Evolutionary conservation across 1,139 yeast species (phyloP).

Genomic region (Candida sp.): DNA sequence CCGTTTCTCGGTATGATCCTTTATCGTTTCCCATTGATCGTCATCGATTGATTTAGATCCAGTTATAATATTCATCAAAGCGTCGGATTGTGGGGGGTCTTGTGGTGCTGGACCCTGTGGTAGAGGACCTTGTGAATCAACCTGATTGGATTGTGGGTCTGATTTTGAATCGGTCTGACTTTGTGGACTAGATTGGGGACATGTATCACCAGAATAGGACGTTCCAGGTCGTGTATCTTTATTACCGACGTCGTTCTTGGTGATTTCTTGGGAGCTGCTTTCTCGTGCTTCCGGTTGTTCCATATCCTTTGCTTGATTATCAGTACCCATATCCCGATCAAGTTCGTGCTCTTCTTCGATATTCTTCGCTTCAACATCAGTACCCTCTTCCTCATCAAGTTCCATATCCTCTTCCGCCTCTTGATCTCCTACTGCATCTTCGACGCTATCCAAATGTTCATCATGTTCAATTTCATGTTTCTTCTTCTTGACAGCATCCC

Average conservation of each 20-base stretch:
- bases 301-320: background rate
- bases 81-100: background rate
- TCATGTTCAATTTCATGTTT: slow-evolving; percentile 5
- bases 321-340: background rate
- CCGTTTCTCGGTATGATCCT: slow-evolving; percentile 4
- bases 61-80: background rate
- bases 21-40: background rate
- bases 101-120: background rate
- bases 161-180: background rate
- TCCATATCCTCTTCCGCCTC: slow-evolving; percentile 6
- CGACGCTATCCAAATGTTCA: slow-evolving; percentile 10
- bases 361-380: background rate
- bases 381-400: background rate
- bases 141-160: background rate
- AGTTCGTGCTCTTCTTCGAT: background rate
- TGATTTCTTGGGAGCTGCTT: background rate
- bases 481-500: slow-evolving; percentile 4
- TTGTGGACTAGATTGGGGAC: background rate
- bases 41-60: background rate
- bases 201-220: background rate
- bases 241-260: background rate
- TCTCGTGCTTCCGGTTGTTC: background rate
- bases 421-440: slow-evolving; percentile 12
- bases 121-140: background rate
- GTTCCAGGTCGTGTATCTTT: background rate